Percentiles rank a stretch among this genome's conserved stretches.
Conservation (phyloP, 2,329 filamentous ascomycete genomes). For the Tolypocladium guangdongense region DNA sequence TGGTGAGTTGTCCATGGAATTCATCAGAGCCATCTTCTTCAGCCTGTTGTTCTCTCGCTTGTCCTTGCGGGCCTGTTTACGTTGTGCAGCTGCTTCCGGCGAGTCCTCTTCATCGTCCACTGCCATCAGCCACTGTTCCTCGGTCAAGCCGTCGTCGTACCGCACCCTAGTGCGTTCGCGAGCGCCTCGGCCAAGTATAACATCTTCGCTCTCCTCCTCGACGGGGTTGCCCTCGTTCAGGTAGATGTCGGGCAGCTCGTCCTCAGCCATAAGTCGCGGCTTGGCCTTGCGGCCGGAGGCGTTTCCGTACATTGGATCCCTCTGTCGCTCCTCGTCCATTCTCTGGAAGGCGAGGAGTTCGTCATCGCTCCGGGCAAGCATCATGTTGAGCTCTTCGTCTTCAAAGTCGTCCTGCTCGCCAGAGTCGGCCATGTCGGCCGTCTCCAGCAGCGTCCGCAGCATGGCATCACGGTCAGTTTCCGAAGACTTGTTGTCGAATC, state of each 20-base stretch:
- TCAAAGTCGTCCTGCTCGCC: slow-evolving; percentile 94
- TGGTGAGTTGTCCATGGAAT: slow-evolving; percentile 56
- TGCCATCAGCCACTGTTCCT: slow-evolving; percentile 97
- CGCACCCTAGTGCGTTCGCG: slow-evolving; percentile 89
- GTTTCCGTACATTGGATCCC: slow-evolving; percentile 60
- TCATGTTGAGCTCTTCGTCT: slow-evolving; percentile 90
- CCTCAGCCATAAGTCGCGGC: slow-evolving; percentile 75
- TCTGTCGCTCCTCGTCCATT: slow-evolving; percentile 66
- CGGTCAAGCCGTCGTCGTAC: slow-evolving; percentile 94
- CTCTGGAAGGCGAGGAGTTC: slow-evolving; percentile 71
- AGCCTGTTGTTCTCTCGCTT: slow-evolving; percentile 68
- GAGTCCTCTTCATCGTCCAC: slow-evolving; percentile 94
- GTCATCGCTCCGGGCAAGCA: slow-evolving; percentile 78
- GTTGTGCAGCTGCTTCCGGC: slow-evolving; percentile 82
- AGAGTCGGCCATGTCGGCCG: slow-evolving; percentile 56
- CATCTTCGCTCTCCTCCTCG: slow-evolving; percentile 67
- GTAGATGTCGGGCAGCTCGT: slow-evolving; percentile 89
- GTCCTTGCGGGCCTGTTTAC: slow-evolving; percentile 78
- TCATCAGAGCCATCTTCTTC: slow-evolving; percentile 35
- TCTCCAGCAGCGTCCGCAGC: slow-evolving; percentile 84
- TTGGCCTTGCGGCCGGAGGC: slow-evolving; percentile 48
- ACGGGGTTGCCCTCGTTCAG: slow-evolving; percentile 75
- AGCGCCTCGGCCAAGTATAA: slow-evolving; percentile 72
- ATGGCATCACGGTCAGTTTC: slow-evolving; percentile 97
- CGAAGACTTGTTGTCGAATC: slow-evolving; percentile 98